phyloP scores from a whole-genome alignment of 805 yeast species.

The Clavispora asparagi region DNA sequence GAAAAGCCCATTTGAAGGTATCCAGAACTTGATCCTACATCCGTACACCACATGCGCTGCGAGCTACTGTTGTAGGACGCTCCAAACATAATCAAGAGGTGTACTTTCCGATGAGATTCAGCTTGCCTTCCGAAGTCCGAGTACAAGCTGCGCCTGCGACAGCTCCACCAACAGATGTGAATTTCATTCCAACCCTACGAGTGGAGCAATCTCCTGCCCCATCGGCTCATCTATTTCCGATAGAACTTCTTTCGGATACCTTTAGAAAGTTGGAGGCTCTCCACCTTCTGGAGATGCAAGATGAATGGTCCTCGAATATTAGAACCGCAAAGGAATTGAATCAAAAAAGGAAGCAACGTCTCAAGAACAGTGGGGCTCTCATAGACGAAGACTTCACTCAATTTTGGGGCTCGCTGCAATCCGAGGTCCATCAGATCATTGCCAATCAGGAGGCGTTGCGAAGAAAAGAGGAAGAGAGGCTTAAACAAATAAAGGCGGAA shows the following conservation, averaged over 20 bases:
- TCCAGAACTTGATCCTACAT: background rate
- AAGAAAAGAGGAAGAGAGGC: conserved; percentile 2
- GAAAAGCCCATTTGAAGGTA: too few species aligned
- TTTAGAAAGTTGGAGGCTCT: background rate
- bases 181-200: background rate
- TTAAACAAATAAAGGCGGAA: conserved; percentile 4
- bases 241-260: background rate
- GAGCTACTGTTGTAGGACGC: background rate
- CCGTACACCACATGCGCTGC: background rate
- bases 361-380: background rate
- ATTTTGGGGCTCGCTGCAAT: background rate
- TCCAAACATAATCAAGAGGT: background rate
- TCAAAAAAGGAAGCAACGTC: background rate
- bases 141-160: background rate
- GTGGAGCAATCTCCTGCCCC: background rate
- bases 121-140: background rate
- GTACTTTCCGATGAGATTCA: background rate
- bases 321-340: background rate
- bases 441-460: conserved; percentile 3
- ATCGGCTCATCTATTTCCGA: background rate
- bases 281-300: background rate
- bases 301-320: background rate
- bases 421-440: conserved; percentile 4
- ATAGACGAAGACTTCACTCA: background rate
- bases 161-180: background rate